phyloP scores from a whole-genome alignment of 805 yeast species.

The Kazachstania viticola region DNA sequence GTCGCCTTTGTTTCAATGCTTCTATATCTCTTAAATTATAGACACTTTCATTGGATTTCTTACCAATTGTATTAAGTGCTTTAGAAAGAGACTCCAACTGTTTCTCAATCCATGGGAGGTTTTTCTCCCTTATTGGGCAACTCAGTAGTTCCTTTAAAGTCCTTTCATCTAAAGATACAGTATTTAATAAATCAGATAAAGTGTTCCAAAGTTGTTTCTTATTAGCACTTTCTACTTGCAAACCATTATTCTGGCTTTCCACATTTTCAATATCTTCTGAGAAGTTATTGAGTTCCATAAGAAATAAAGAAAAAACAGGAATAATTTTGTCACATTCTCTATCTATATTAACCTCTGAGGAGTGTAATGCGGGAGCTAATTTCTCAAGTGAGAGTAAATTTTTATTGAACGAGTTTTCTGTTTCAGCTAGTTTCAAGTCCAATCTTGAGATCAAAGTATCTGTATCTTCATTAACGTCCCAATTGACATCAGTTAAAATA shows the following conservation, averaged over 20 bases:
- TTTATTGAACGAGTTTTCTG: conserved; percentile 53
- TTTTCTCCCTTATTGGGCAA: conserved; percentile 37
- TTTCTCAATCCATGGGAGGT: conserved; percentile 40
- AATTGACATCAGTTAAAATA: conserved; percentile 63
- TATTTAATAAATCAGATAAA: conserved; percentile 52
- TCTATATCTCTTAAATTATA: conserved; percentile 50
- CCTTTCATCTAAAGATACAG: conserved; percentile 53
- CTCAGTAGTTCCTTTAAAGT: conserved; percentile 38
- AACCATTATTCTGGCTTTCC: conserved; percentile 66
- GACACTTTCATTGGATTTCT: conserved; percentile 32
- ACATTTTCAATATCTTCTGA: conserved; percentile 58
- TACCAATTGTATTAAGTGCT: conserved; percentile 55
- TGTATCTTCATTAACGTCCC: conserved; percentile 62
- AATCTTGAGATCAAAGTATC: conserved; percentile 46
- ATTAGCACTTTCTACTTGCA: conserved; percentile 75
- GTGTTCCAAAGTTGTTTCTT: conserved; percentile 66
- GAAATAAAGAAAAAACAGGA: conserved; percentile 42
- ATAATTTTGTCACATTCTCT: conserved; percentile 45
- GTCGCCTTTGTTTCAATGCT: conserved; percentile 57
- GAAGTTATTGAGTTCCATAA: conserved; percentile 51
- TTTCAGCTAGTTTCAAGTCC: conserved; percentile 42
- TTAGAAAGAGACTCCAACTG: conserved; percentile 45
- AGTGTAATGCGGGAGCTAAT: conserved; percentile 32
- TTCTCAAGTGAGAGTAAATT: conserved; percentile 41
- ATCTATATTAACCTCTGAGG: conserved; percentile 33